phyloP scores from a whole-genome alignment of 2,329 filamentous ascomycete genomes.

The Cytospora piceae region DNA sequence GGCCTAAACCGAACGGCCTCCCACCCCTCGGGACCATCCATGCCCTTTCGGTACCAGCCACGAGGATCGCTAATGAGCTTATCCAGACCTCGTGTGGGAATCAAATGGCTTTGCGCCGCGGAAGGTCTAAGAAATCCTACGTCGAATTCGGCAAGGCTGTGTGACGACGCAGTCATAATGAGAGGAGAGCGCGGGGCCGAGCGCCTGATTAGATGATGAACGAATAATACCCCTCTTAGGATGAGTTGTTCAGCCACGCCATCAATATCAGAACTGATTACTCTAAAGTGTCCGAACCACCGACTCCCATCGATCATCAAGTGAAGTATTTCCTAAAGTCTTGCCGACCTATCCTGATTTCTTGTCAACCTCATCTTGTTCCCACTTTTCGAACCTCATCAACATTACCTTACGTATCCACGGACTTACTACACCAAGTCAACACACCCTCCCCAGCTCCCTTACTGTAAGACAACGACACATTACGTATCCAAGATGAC shows the following conservation, averaged over 20 bases:
- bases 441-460: neutral
- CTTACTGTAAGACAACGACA: neutral
- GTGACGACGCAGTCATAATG: constrained; percentile 17
- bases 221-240: constrained; percentile 9
- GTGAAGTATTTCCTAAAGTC: constrained; percentile 1
- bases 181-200: constrained; percentile 18
- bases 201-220: constrained; percentile 17
- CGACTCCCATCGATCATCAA: constrained; percentile 1
- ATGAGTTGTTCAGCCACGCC: constrained; percentile 21
- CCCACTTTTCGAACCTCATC: neutral
- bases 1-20: constrained; percentile 17
- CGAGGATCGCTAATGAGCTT: constrained; percentile 26
- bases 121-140: constrained; percentile 5
- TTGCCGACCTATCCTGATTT: neutral
- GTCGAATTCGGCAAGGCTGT: constrained; percentile 18
- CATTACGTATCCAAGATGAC: constrained; percentile 32
- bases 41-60: neutral
- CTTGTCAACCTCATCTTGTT: neutral
- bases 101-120: constrained; percentile 1
- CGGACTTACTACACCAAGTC: neutral
- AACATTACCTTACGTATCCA: neutral
- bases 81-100: constrained; percentile 13
- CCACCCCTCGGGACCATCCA: constrained; percentile 12
- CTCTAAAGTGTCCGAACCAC: neutral
- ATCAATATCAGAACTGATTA: constrained; percentile 6